Percentiles rank a stretch among this genome's conserved stretches.
Evolutionary conservation across 192 early-diverging fungal genomes (phyloP).

Genomic region (Mortierella hygrophila): DNA sequence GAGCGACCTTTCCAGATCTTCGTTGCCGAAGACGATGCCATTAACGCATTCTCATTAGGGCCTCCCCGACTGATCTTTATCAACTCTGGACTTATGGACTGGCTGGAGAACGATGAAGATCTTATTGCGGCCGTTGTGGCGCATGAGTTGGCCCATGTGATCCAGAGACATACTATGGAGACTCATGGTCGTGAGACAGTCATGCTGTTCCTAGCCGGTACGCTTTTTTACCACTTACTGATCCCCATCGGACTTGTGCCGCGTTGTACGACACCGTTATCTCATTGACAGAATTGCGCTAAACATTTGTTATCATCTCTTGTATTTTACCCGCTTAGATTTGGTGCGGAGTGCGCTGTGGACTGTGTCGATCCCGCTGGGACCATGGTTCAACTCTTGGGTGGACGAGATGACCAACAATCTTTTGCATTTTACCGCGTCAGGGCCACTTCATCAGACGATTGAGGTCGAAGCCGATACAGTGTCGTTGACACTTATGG

Average conservation of each 20-base stretch:
- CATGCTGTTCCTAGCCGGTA: constrained; percentile 63
- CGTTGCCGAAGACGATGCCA: constrained; percentile 43
- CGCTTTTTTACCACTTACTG: not conserved
- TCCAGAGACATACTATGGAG: constrained; percentile 70
- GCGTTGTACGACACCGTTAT: not conserved
- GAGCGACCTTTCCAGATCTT: constrained; percentile 54
- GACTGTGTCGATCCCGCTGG: constrained; percentile 42
- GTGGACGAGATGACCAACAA: constrained; percentile 29
- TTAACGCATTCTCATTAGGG: constrained; percentile 56
- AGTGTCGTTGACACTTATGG: constrained; percentile 64
- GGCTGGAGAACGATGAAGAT: constrained; percentile 59
- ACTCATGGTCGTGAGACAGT: constrained; percentile 65
- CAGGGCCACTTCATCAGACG: constrained; percentile 50
- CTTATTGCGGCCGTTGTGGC: constrained; percentile 64
- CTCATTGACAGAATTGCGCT: no score
- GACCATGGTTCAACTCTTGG: constrained; percentile 55
- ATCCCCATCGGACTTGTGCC: not conserved
- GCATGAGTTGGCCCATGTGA: constrained; percentile 69
- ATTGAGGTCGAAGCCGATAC: constrained; percentile 64
- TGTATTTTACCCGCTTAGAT: constrained; percentile 14
- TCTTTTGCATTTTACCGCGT: constrained; percentile 37
- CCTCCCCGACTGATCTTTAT: constrained; percentile 45
- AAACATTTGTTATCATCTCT: not conserved
- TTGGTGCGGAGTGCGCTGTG: constrained; percentile 44
- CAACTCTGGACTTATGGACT: constrained; percentile 52